phyloP scores from a whole-genome alignment of 73 alveolate genomes.

The Tetrahymena elliotti region DNA sequence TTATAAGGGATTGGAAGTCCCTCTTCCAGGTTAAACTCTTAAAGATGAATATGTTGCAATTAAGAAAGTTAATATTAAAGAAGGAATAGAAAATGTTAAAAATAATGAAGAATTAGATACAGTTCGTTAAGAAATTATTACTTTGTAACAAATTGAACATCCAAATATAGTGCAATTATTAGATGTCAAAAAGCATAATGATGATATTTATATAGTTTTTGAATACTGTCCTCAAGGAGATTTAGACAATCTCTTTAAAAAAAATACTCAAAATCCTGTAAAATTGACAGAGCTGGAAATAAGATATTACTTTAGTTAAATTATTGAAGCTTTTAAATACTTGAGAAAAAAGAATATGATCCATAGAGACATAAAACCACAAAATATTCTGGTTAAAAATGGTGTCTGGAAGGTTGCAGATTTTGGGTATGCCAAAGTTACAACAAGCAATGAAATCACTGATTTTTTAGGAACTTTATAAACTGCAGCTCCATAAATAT shows the following conservation, averaged over 20 bases:
- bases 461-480: background rate
- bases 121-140: background rate
- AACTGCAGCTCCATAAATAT: background rate
- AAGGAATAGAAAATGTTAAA: background rate
- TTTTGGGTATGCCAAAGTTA: background rate
- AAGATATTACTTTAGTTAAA: background rate
- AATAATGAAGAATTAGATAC: background rate
- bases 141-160: background rate
- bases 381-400: background rate
- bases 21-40: background rate
- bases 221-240: background rate
- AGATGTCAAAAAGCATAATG: background rate
- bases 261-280: background rate
- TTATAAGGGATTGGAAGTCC: background rate
- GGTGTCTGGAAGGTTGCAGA: background rate
- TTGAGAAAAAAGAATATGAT: background rate
- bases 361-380: background rate
- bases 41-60: background rate
- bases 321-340: background rate
- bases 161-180: background rate
- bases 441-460: background rate
- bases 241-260: background rate
- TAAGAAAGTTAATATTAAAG: background rate
- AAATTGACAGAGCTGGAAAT: background rate
- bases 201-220: background rate